Conservation (phyloP, 129 eudicot species). For the Pittosporum tobira region DNA sequence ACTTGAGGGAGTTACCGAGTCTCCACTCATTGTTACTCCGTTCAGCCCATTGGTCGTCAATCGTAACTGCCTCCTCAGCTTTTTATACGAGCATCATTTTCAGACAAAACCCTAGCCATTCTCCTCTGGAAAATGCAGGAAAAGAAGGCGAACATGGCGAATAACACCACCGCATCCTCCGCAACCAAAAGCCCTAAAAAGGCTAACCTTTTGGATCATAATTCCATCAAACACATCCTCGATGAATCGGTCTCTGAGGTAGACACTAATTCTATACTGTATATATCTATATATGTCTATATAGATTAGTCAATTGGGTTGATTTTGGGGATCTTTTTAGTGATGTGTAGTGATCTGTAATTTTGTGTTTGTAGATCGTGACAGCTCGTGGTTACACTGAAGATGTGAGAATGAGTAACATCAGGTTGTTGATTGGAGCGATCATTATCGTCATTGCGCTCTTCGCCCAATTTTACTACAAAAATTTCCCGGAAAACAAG, state of each 20-base stretch:
- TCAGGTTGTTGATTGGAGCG: slow-evolving; percentile 64
- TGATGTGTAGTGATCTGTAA: not conserved
- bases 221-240: slow-evolving; percentile 79
- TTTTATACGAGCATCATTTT: slow-evolving; percentile 8
- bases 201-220: slow-evolving; percentile 71
- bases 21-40: too few relatives aligned
- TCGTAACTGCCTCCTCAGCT: not conserved
- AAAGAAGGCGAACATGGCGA: slow-evolving; percentile 32
- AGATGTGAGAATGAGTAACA: slow-evolving; percentile 86
- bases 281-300: too few relatives aligned
- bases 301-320: slow-evolving; percentile 3
- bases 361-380: slow-evolving; percentile 42
- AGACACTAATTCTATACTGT: too few relatives aligned
- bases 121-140: slow-evolving; percentile 31
- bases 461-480: slow-evolving; percentile 79
- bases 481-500: slow-evolving; percentile 85
- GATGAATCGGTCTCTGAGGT: slow-evolving; percentile 95
- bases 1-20: too few relatives aligned
- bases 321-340: not conserved
- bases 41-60: not conserved
- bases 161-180: too few relatives aligned
- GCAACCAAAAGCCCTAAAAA: slow-evolving; percentile 44
- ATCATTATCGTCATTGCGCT: slow-evolving; percentile 68
- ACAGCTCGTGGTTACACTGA: slow-evolving; percentile 65
- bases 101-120: slow-evolving; percentile 57